These are phyloP conservation scores for Cicer chorassanicum DNA, from an alignment of 306 rosid species.

Conservation along the genomic window DNA sequence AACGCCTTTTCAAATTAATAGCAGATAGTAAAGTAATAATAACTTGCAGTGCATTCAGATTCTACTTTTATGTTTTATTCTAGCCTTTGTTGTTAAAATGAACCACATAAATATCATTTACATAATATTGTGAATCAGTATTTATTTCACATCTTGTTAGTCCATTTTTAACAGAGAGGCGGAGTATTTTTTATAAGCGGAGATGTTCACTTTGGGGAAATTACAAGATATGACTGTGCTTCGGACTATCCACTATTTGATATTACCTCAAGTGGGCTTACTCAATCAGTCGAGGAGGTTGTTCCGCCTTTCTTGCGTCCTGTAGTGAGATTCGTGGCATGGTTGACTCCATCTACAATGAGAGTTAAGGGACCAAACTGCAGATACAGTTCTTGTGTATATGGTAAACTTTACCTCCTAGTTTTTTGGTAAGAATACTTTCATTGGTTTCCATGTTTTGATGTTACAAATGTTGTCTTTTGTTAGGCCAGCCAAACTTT, in stretches of 20 bases:
- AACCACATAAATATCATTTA: neutral
- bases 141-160: conserved; percentile 39
- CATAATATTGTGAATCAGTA: conserved; percentile 13
- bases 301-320: conserved; percentile 58
- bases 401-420: conserved; percentile 58
- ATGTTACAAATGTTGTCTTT: conserved; percentile 43
- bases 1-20: conserved; percentile 67
- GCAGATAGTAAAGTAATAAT: conserved; percentile 69
- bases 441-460: conserved; percentile 23
- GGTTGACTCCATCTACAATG: conserved; percentile 75
- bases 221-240: conserved; percentile 78
- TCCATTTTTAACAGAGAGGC: conserved; percentile 59
- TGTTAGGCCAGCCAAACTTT: conserved; percentile 75
- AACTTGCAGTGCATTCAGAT: conserved; percentile 25
- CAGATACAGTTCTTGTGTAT: conserved; percentile 70
- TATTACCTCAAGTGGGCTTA: conserved; percentile 79
- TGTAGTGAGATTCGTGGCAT: conserved; percentile 64
- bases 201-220: conserved; percentile 92
- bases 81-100: conserved; percentile 28
- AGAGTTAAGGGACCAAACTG: conserved; percentile 69
- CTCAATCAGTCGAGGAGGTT: conserved; percentile 72
- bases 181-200: conserved; percentile 83
- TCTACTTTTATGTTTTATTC: conserved; percentile 9
- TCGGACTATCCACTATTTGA: conserved; percentile 76
- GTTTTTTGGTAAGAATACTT: neutral